These are phyloP conservation scores for Candida suzukii DNA, from an alignment of 805 yeast species.

Conservation along the genomic window DNA sequence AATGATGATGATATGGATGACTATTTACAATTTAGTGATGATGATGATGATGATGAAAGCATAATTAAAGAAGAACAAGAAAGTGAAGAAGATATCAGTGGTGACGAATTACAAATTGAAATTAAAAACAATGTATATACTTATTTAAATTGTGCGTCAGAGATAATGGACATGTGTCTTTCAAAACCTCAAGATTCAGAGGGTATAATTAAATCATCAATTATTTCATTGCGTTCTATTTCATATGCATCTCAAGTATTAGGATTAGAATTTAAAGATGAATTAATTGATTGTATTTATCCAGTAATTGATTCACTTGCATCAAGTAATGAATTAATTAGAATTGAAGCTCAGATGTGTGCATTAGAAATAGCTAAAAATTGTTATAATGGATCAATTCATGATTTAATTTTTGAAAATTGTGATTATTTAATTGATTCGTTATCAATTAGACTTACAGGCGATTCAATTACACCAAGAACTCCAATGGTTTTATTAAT, in stretches of 20 bases:
- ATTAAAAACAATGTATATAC: background rate
- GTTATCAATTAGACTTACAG: conserved; percentile 61
- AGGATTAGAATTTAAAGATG: conserved; percentile 37
- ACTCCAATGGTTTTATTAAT: conserved; percentile 65
- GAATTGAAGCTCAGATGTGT: conserved; percentile 48
- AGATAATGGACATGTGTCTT: background rate
- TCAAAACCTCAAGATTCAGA: conserved; percentile 9
- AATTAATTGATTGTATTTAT: conserved; percentile 64
- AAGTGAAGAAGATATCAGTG: conserved; percentile 2
- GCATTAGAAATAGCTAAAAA: conserved; percentile 41
- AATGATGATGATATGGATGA: conserved; percentile 8
- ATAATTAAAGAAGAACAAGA: conserved; percentile 3
- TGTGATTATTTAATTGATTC: conserved; percentile 78
- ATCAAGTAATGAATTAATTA: conserved; percentile 35
- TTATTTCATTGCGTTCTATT: conserved; percentile 40
- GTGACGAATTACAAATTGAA: background rate
- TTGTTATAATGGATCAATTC: conserved; percentile 51
- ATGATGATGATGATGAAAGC: conserved; percentile 8
- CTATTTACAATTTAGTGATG: conserved; percentile 24
- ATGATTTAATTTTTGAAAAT: conserved; percentile 52
- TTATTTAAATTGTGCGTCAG: background rate
- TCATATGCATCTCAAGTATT: conserved; percentile 22
- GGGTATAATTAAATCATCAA: conserved; percentile 7
- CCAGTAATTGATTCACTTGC: conserved; percentile 72
- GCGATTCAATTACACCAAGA: conserved; percentile 68